A percentile compares a stretch with the other conserved stretches of the same genome.
Conservation (phyloP, 2,329 filamentous ascomycete genomes). For the Fusarium stilboides region DNA sequence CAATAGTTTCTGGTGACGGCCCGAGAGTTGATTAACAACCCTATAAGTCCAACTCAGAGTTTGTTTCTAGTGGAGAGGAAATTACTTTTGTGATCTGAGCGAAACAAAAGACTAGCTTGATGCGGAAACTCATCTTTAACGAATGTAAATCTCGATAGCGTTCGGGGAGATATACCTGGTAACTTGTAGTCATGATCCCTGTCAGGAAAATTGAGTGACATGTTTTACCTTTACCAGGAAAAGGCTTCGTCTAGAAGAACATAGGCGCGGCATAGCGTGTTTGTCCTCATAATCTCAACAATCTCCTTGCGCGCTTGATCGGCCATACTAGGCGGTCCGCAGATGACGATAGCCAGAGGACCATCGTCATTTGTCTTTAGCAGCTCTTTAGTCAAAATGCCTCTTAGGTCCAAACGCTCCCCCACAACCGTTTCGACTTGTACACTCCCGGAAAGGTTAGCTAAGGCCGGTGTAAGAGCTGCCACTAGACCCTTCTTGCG, state of each 20-base stretch:
- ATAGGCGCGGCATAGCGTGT: slow-evolving; percentile 35
- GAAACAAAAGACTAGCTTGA: slow-evolving; percentile 12
- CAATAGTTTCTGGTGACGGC: slow-evolving; percentile 10
- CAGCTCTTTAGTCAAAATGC: slow-evolving; percentile 45
- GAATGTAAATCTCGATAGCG: slow-evolving; percentile 1
- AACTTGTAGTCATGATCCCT: not conserved
- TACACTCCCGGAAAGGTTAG: slow-evolving; percentile 32
- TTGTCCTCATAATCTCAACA: slow-evolving; percentile 41
- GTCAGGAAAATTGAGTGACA: not conserved
- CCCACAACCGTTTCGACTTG: slow-evolving; percentile 45
- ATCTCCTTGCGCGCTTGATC: slow-evolving; percentile 49
- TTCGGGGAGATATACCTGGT: slow-evolving; percentile 14
- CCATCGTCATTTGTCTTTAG: slow-evolving; percentile 33
- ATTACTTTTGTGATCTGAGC: slow-evolving; percentile 11
- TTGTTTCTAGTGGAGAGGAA: slow-evolving; percentile 1
- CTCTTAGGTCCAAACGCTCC: slow-evolving; percentile 39
- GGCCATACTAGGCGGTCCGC: slow-evolving; percentile 52
- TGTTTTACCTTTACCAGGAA: slow-evolving; percentile 42
- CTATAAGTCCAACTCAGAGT: not conserved
- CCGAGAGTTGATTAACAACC: not conserved
- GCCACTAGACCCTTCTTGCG: slow-evolving; percentile 39
- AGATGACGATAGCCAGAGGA: slow-evolving; percentile 48
- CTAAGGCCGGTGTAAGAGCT: slow-evolving; percentile 35
- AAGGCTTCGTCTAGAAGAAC: slow-evolving; percentile 50
- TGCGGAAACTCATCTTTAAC: slow-evolving; percentile 14